Evolutionary conservation across 257 asterid genomes (phyloP).

Genomic region (Scutellaria barbata): DNA sequence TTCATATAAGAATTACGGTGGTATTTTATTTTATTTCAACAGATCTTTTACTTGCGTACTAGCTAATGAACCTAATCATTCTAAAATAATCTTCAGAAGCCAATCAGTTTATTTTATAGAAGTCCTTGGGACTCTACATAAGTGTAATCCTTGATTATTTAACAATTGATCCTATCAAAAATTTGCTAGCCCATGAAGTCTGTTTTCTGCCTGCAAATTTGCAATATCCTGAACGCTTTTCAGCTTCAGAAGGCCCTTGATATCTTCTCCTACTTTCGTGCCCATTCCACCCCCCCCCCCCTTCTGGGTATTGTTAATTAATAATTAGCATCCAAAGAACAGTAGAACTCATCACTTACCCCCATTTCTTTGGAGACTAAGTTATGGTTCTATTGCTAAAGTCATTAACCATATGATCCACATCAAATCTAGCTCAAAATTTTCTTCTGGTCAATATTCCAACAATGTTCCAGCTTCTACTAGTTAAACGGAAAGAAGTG

Average conservation of each 20-base stretch:
- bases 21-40: neutral
- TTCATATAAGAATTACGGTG: neutral
- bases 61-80: slow-evolving; percentile 12
- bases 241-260: neutral
- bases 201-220: slow-evolving; percentile 14
- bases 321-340: neutral
- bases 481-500: slow-evolving; percentile 12
- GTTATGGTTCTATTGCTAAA: neutral
- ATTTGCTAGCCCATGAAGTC: neutral
- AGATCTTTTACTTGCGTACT: neutral
- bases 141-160: neutral
- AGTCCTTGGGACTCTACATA: neutral
- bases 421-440: slow-evolving; percentile 7
- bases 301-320: neutral
- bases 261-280: neutral
- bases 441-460: slow-evolving; percentile 6
- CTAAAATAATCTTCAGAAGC: neutral
- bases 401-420: neutral
- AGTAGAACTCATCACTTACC: neutral
- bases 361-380: neutral
- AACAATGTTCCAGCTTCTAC: slow-evolving; percentile 16
- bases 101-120: neutral
- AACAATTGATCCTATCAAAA: slow-evolving; percentile 11
- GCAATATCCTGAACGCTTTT: slow-evolving; percentile 1
- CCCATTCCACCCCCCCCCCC: neutral